These are phyloP conservation scores for Arthrobotrys sphaeroides DNA, from an alignment of 2,329 filamentous ascomycete genomes.

Conservation along the genomic window DNA sequence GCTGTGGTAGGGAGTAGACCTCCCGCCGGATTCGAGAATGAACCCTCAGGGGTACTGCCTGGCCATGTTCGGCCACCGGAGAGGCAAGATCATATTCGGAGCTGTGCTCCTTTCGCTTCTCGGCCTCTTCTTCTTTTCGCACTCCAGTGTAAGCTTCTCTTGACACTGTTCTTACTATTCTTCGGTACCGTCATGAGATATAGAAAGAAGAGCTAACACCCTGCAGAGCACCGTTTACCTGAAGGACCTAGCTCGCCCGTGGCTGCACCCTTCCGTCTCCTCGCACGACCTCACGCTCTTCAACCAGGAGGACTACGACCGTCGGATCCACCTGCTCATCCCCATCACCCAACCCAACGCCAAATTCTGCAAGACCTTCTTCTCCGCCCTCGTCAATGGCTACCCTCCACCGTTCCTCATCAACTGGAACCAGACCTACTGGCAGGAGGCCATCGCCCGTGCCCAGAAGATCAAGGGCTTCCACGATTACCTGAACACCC, in stretches of 20 bases:
- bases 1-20: constrained; percentile 1
- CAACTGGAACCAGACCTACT: constrained; percentile 49
- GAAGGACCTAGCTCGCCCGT: constrained; percentile 25
- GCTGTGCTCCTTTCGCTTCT: constrained; percentile 32
- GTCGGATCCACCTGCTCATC: constrained; percentile 44
- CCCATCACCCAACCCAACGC: constrained; percentile 44
- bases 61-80: constrained; percentile 47
- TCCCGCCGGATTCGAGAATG: constrained; percentile 27
- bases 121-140: constrained; percentile 26
- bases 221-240: constrained; percentile 24
- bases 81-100: constrained; percentile 47
- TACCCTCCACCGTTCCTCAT: constrained; percentile 50
- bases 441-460: constrained; percentile 37
- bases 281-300: constrained; percentile 49
- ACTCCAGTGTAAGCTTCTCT: constrained; percentile 26
- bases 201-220: not conserved
- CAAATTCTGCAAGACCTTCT: constrained; percentile 51
- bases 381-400: constrained; percentile 48
- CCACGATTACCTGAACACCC: constrained; percentile 44
- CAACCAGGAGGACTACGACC: constrained; percentile 45
- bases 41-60: constrained; percentile 52
- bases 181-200: no score
- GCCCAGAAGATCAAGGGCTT: constrained; percentile 52
- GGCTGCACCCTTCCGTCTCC: constrained; percentile 44
- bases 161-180: not conserved